Base-by-base conservation (phyloP, 2,329 filamentous ascomycete genomes). In the Madurella mycetomatis region DNA sequence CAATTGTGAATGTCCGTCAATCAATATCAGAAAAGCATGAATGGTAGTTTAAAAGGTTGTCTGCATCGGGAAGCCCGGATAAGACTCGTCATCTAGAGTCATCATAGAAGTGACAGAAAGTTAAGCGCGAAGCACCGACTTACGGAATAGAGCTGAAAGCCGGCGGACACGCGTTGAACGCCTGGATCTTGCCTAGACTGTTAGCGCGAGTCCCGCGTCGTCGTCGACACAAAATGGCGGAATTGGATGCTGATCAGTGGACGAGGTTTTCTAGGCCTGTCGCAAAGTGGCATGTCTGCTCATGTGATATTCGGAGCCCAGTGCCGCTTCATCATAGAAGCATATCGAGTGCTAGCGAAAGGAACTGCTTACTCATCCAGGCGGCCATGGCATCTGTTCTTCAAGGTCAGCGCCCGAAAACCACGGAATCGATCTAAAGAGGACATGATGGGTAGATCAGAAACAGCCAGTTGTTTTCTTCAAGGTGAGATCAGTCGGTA, bases 261-360 rank as follows among this genome's bases (percentile, higher is more conserved):
- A 89, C 90, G 85, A 95, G 91, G 92, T 95, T 96, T 96, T 95
- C 90, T 95, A 96, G 90, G 91, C 91, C 90, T 95, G 90, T 89
- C 90, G 75, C 90, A 89, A 88, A 82, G 75, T 89, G 90, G 90
- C 83, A 87, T 83, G 84, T 91, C 88, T 72, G 78, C 91, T 90
- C 90, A 84, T 84, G 77, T 68, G 65, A 72, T 72, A 66, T 78
- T 95, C 90, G 87, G 91, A 92, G 91, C 91, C 91, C 91, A 96
- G 91, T 96, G 91, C 91, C 89, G 75, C 80, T 88, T 90, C 88
- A 91, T 92, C 88, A 89, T 83, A 64, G 66, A 62, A 65, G 51
- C 53, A 50, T 49, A 17, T 34, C 32, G 45, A 53, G 37, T 58
- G 53, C 34, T 34, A 39, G 49, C 17, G 32, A 49, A 18, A 25